Base-by-base conservation (phyloP, 306 rosid genomes). In the Trifolium subterraneum region DNA sequence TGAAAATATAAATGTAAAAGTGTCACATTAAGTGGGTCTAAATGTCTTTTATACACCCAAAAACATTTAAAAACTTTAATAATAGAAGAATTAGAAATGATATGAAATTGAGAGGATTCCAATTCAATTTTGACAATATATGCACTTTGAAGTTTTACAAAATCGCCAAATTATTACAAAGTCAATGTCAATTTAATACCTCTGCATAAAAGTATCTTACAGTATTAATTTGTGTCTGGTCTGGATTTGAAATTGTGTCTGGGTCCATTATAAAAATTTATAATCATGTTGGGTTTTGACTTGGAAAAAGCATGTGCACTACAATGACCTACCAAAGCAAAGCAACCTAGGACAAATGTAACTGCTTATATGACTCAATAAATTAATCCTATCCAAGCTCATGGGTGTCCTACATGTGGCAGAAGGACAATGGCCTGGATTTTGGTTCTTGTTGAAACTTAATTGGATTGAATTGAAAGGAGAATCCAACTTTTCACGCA, bases 321-420 rank as follows among this genome's bases (percentile, higher is more conserved):
- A 13, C 69, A 72, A 64, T 1, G 44, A 27, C 47, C 16, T 38
- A 51, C 41, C 33, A 29, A 29, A 29, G 33, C 48, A 71, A 63
- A 63, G 42, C 42, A 64, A 71, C 77, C 73, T 63, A 78, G 52
- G 59, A 71, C 77, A 78, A 71, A 23, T 47, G 60, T 63, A 70
- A 35, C 36, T 78, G 47, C 81, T 35, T 47, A 1, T 47, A 1
- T 59, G 10, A 10, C 16, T 70, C 25, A 61, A 77, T 45, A 25
- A 22, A 13, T 45, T n/a, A 67, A 9, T 44, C 68, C 52, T 33
- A 41, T 9, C 18, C 5, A 22, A 16, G 56, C 45, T 66, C 70
- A 5, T 66, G 74, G 20, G 79, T 72, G 75, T 61, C 31, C 9
- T 33, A 68, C 83, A 61, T 65, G 72, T 68, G 80, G 59, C 78